Conservation (phyloP, 2,329 filamentous ascomycete species). For the Capronia coronata region DNA sequence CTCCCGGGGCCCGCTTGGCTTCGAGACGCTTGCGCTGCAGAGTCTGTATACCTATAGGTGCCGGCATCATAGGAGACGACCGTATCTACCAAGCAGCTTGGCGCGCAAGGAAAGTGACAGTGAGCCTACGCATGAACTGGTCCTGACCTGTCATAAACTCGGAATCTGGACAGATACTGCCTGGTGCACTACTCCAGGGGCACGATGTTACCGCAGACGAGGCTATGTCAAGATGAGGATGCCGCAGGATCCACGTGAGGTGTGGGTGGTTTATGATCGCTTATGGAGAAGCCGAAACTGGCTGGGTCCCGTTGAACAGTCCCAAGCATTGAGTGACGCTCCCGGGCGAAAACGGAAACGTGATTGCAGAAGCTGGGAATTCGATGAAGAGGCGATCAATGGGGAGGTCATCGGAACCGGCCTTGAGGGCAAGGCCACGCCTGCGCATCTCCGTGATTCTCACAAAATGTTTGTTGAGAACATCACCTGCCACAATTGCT, state of each 20-base stretch:
- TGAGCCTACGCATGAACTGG: conserved; percentile 55
- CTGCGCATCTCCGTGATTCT: conserved; percentile 49
- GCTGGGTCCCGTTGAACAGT: conserved; percentile 41
- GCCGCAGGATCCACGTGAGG: conserved; percentile 50
- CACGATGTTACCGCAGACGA: conserved; percentile 50
- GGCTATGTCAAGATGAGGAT: conserved; percentile 53
- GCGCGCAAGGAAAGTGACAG: conserved; percentile 53
- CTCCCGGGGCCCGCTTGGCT: conserved; percentile 31
- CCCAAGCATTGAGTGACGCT: conserved; percentile 24
- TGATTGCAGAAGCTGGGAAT: conserved; percentile 50
- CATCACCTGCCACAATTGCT: conserved; percentile 50
- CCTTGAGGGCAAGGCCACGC: conserved; percentile 48
- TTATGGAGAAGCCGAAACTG: conserved; percentile 55
- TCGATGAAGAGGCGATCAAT: conserved; percentile 48
- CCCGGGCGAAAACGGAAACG: conserved; percentile 30
- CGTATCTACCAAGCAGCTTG: conserved; percentile 52
- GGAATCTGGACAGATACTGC: conserved; percentile 57
- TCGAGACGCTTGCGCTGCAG: conserved; percentile 48
- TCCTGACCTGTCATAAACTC: conserved; percentile 52
- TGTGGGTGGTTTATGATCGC: conserved; percentile 58
- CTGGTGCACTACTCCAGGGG: conserved; percentile 55
- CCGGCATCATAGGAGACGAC: conserved; percentile 55
- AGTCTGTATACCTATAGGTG: conserved; percentile 57
- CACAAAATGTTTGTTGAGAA: conserved; percentile 49
- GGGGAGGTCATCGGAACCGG: conserved; percentile 50